A percentile compares a stretch with the other conserved stretches of the same genome.
phyloP scores from a whole-genome alignment of 495 filamentous ascomycete genomes.

The Aspergillus funiculosus region DNA sequence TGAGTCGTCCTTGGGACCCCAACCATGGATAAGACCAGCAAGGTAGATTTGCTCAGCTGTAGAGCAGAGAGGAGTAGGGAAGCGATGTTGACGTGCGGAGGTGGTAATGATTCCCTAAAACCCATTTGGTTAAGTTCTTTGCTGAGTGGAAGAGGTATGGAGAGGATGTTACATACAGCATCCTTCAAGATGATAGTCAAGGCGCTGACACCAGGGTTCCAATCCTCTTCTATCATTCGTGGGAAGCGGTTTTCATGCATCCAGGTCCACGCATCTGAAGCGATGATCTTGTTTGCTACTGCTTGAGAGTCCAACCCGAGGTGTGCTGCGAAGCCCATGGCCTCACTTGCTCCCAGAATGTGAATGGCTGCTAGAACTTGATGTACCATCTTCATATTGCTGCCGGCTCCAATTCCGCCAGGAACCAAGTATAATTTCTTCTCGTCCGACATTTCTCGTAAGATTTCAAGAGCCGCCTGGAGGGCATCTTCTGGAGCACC shows the following conservation, averaged over 20 bases:
- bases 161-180: slow-evolving; percentile 38
- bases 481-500: slow-evolving; percentile 56
- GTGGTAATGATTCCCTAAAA: slow-evolving; percentile 64
- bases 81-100: slow-evolving; percentile 52
- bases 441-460: slow-evolving; percentile 54
- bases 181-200: slow-evolving; percentile 77
- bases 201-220: slow-evolving; percentile 59
- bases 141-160: not conserved
- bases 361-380: slow-evolving; percentile 75
- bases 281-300: slow-evolving; percentile 52
- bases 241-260: slow-evolving; percentile 75
- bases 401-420: slow-evolving; percentile 70
- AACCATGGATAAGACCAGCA: slow-evolving; percentile 53
- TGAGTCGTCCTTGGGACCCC: slow-evolving; percentile 62
- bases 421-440: slow-evolving; percentile 67
- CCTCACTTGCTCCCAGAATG: slow-evolving; percentile 67
- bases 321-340: slow-evolving; percentile 63
- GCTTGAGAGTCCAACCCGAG: slow-evolving; percentile 57
- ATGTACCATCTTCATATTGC: slow-evolving; percentile 84
- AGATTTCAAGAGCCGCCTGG: slow-evolving; percentile 50
- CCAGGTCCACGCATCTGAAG: slow-evolving; percentile 63
- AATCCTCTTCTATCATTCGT: slow-evolving; percentile 62
- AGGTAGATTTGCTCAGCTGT: slow-evolving; percentile 67
- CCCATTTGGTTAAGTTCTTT: not conserved
- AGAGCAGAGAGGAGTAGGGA: slow-evolving; percentile 65